phyloP scores from a whole-genome alignment of 169 alveolate species.

The Plasmodium sp. region DNA sequence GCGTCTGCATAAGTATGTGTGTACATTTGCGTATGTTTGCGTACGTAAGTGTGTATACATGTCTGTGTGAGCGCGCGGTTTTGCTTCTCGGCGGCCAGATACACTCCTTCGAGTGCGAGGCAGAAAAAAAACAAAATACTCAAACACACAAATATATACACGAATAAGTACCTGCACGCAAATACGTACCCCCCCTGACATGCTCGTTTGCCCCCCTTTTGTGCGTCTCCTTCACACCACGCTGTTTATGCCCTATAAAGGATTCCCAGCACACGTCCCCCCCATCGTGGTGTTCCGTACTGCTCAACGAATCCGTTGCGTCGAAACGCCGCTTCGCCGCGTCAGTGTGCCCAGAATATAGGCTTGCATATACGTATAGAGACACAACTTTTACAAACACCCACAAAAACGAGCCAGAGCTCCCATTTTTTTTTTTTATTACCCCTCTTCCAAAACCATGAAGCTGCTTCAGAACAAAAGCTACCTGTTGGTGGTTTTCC shows the following conservation, averaged over 20 bases:
- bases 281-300: background rate
- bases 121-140: background rate
- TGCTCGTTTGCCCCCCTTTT: background rate
- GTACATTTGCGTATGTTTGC: background rate
- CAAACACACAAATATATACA: background rate
- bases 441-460: background rate
- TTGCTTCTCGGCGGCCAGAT: background rate
- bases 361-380: background rate
- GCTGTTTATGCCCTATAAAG: background rate
- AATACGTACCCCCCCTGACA: background rate
- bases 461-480: slow-evolving; percentile 8
- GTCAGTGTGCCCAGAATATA: background rate
- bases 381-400: no score
- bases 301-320: background rate
- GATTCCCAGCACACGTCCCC: background rate
- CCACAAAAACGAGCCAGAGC: background rate
- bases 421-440: background rate
- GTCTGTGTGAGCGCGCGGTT: background rate
- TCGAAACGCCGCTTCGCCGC: background rate
- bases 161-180: background rate
- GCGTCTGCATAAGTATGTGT: background rate
- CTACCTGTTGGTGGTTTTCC: slow-evolving; percentile 38
- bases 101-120: background rate
- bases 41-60: background rate
- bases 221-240: background rate